Evolutionary conservation across 2,329 filamentous ascomycete species (phyloP).

Genomic region (Aspergillus sp.): DNA sequence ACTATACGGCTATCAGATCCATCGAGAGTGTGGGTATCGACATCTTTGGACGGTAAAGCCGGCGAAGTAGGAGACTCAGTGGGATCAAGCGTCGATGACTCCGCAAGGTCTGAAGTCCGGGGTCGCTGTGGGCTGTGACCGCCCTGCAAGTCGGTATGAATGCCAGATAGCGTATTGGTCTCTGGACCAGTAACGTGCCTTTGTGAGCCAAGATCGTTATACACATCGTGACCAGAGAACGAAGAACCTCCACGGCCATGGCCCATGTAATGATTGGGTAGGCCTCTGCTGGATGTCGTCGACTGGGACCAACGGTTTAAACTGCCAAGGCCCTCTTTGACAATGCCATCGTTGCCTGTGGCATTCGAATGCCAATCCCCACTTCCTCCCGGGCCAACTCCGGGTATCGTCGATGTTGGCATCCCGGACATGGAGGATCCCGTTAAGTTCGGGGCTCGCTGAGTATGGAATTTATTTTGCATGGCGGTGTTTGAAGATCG

Average conservation of each 20-base stretch:
- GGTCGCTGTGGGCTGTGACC: too few species aligned
- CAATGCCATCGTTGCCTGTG: constrained; percentile 13
- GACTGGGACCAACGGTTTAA: constrained; percentile 52
- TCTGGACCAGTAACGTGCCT: constrained; percentile 8
- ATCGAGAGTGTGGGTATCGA: too few species aligned
- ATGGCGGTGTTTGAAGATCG: constrained; percentile 1
- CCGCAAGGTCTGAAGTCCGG: constrained; percentile 4
- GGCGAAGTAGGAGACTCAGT: constrained; percentile 2
- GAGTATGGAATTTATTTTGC: not conserved
- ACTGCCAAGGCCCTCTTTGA: constrained; percentile 40
- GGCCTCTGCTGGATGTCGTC: constrained; percentile 40
- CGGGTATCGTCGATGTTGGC: constrained; percentile 4
- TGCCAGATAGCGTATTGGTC: constrained; percentile 4
- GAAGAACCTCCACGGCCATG: constrained; percentile 17
- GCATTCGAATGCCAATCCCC: constrained; percentile 6
- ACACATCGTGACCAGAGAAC: constrained; percentile 14
- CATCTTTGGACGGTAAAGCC: too few species aligned
- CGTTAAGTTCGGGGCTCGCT: not conserved
- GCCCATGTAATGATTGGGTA: constrained; percentile 11
- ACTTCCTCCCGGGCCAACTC: constrained; percentile 1
- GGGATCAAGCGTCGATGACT: constrained; percentile 1
- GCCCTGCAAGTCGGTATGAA: too few species aligned
- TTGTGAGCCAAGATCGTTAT: constrained; percentile 5
- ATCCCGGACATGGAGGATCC: constrained; percentile 1
- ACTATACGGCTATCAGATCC: constrained; percentile 1